Percentiles rank a stretch among this genome's conserved stretches.
Conservation (phyloP, 75 land plant species). For the Cryptomeria japonica region DNA sequence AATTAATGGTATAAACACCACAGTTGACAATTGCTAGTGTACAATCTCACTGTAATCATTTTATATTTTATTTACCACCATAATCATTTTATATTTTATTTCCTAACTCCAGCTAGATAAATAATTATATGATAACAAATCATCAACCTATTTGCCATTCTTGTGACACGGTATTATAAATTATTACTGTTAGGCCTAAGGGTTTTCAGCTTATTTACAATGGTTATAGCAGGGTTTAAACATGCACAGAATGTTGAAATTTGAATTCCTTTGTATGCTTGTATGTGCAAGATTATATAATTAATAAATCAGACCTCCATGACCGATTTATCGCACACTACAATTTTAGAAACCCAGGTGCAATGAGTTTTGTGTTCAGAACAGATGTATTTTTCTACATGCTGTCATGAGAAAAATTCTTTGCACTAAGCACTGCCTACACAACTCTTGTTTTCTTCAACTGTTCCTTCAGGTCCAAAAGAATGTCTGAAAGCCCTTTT, state of each 20-base stretch:
- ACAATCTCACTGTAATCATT: neutral
- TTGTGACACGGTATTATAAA: neutral
- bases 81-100: neutral
- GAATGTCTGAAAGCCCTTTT: too few species aligned
- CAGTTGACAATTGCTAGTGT: too few species aligned
- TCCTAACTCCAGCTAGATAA: neutral
- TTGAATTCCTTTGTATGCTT: neutral
- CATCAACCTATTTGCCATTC: neutral
- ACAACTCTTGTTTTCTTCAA: neutral
- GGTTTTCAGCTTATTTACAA: neutral
- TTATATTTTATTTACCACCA: neutral
- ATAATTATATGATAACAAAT: neutral
- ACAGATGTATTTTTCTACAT: neutral
- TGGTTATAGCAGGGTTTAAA: neutral
- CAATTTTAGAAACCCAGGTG: neutral
- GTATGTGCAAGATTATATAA: neutral
- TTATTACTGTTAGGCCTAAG: neutral
- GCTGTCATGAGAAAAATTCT: neutral
- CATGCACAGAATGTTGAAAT: neutral
- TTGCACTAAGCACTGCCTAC: neutral
- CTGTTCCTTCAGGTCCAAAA: neutral
- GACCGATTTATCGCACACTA: neutral
- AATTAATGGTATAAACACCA: neutral
- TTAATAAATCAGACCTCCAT: neutral
- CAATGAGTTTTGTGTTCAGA: neutral